A percentile compares a stretch with the other conserved stretches of the same genome.
phyloP scores from a whole-genome alignment of 2,329 filamentous ascomycete genomes.

The Xylaria multiplex region DNA sequence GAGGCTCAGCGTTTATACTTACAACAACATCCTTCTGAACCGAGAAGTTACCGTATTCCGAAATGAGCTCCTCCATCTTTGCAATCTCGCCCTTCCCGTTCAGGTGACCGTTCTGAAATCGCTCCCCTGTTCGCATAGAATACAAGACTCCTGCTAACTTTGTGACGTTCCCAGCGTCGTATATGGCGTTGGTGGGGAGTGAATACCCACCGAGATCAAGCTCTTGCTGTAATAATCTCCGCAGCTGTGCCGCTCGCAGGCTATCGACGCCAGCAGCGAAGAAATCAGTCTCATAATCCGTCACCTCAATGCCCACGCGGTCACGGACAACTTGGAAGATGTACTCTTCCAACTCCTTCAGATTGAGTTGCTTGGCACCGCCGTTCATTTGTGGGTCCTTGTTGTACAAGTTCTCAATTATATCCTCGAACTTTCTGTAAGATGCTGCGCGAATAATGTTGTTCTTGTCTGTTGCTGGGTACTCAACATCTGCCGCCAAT shows the following conservation, averaged over 20 bases:
- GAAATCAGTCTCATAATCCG: conserved; percentile 52
- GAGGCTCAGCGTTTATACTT: conserved; percentile 25
- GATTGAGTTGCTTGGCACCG: conserved; percentile 32
- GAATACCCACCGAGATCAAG: conserved; percentile 50
- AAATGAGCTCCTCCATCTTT: conserved; percentile 52
- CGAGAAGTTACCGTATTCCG: conserved; percentile 57
- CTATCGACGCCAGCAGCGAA: conserved; percentile 59
- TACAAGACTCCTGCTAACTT: conserved; percentile 51
- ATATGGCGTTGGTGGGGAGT: conserved; percentile 54
- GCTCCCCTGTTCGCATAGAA: conserved; percentile 44
- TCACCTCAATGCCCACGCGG: conserved; percentile 49
- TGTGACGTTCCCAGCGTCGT: conserved; percentile 53
- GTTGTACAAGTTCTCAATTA: conserved; percentile 47
- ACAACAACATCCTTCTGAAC: conserved; percentile 39
- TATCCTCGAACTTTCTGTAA: conserved; percentile 50
- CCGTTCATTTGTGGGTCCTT: conserved; percentile 38
- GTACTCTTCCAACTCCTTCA: conserved; percentile 48
- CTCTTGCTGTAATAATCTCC: conserved; percentile 53
- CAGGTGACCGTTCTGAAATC: conserved; percentile 30
- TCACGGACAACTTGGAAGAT: conserved; percentile 47
- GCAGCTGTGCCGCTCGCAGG: conserved; percentile 57
- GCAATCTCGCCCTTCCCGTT: conserved; percentile 49
- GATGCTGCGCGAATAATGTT: conserved; percentile 57
- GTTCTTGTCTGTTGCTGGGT: conserved; percentile 57
- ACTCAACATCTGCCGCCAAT: conserved; percentile 49